These are phyloP conservation scores for Aegle marmelos DNA, from an alignment of 345 rosid genomes.

Conservation along the genomic window DNA sequence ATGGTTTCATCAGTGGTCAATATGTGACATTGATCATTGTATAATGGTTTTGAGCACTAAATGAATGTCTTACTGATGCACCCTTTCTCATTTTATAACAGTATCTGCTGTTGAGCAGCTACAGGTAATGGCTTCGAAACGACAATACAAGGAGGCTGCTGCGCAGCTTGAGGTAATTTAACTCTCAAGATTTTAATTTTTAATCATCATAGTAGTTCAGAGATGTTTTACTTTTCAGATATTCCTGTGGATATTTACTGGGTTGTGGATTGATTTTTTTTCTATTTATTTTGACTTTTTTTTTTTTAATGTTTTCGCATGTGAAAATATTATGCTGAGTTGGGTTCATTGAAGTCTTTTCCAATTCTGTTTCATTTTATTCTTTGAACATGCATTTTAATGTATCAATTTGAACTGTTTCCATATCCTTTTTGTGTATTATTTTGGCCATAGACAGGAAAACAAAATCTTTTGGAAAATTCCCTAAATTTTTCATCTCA, in stretches of 20 bases:
- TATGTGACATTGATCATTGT: background rate
- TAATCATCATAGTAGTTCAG: background rate
- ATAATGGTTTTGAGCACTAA: background rate
- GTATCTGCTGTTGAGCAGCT: conserved; percentile 99
- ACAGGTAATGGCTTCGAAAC: conserved; percentile 96
- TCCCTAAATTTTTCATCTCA: background rate
- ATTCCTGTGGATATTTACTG: background rate
- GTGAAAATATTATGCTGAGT: background rate
- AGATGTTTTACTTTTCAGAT: background rate
- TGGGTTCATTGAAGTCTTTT: background rate
- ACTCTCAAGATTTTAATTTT: background rate
- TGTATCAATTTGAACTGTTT: background rate
- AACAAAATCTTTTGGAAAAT: background rate
- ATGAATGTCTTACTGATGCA: conserved; percentile 10
- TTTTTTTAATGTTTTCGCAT: background rate
- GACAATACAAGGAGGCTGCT: conserved; percentile 96
- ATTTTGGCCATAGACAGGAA: background rate
- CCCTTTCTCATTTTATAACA: conserved; percentile 35
- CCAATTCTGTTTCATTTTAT: background rate
- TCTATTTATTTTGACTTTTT: background rate
- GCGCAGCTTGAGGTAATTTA: conserved; percentile 91
- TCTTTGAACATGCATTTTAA: background rate
- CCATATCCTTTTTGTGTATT: background rate
- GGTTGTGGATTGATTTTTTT: background rate
- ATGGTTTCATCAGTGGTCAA: background rate